Evolutionary conservation across 1,139 yeast species (phyloP).

Genomic region (Nadsonia commutata): DNA sequence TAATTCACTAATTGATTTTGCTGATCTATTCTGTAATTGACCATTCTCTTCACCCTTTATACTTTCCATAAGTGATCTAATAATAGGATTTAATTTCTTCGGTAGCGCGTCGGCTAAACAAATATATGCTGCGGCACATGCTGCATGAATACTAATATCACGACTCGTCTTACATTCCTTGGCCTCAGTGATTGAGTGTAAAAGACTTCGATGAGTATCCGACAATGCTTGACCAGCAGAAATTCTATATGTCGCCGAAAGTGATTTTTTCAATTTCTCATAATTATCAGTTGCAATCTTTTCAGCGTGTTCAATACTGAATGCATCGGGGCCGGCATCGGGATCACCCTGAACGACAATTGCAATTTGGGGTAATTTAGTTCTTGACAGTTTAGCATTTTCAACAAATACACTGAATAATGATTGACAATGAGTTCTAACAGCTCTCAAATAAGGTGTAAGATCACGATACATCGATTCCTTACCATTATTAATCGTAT

Average conservation of each 20-base stretch:
- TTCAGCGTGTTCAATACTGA: constrained; percentile 65
- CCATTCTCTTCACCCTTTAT: constrained; percentile 60
- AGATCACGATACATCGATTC: constrained; percentile 61
- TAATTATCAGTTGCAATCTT: constrained; percentile 51
- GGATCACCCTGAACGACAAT: constrained; percentile 86
- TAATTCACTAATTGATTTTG: constrained; percentile 51
- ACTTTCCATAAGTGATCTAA: constrained; percentile 86
- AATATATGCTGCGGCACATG: constrained; percentile 51
- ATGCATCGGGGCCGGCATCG: constrained; percentile 92
- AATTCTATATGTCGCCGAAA: constrained; percentile 63
- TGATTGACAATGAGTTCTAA: constrained; percentile 79
- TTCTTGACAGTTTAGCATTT: constrained; percentile 58
- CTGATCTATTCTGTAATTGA: constrained; percentile 56
- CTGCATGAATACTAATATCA: constrained; percentile 52
- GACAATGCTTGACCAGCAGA: constrained; percentile 60
- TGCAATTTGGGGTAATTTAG: constrained; percentile 71
- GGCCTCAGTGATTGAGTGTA: constrained; percentile 58
- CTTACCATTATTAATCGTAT: constrained; percentile 32
- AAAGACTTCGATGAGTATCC: constrained; percentile 61
- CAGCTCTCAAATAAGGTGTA: constrained; percentile 72
- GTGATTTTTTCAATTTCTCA: constrained; percentile 43
- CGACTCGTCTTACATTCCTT: constrained; percentile 39
- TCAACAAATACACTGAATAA: constrained; percentile 65
- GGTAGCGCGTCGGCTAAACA: constrained; percentile 47
- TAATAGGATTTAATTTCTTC: constrained; percentile 73